Base-by-base conservation (phyloP, 371 early-diverging fungal genomes). In the Mortierella sp. region DNA sequence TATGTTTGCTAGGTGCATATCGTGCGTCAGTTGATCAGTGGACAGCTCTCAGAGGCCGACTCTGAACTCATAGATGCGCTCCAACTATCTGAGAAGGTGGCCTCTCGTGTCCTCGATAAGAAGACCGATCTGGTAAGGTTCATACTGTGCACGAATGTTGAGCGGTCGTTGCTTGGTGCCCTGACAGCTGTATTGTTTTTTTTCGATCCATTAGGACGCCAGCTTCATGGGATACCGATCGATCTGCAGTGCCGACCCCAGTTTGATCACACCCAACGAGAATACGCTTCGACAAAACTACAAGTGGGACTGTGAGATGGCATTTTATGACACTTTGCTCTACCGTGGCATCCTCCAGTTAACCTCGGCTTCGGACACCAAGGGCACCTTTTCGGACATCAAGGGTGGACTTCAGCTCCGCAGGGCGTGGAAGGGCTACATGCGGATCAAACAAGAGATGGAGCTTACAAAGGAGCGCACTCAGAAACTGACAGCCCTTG, bases 261-360 rank as follows among this genome's bases (percentile, higher is more conserved):
- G 65, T 3, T 35, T 87, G 51, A 48, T 74, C 29, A 79, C 82
- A 5, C 76, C 63, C n/a, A 78, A 79, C 72, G 84, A 82, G 11
- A 80, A 70, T 27, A 82, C 88, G 1, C 76, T 87, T 35, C 84
- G 88, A 41, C 80, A 84, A 48, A 88, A 88, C 77, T 88, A 84
- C 81, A 84, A 87, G 72, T 88, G 88, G 88, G 88, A 88, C 32
- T 88, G 88, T 35, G 88, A 88, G 12, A 82, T 88, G 81, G 77
- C 88, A 1, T 80, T 87, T 65, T 87, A 84, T 24, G 88, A 88
- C 60, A 80, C 83, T 1, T 76, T 88, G 48, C 77, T 88, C 55
- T 88, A 87, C 32, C 84, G 88, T 1, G 76, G 88, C 12, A 80
- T 88, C 49, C 83, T 88, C 35, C 88, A 88, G 68, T 58, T 88